phyloP scores from a whole-genome alignment of 140 eudicot genomes.

The Ambrosia hybrid region DNA sequence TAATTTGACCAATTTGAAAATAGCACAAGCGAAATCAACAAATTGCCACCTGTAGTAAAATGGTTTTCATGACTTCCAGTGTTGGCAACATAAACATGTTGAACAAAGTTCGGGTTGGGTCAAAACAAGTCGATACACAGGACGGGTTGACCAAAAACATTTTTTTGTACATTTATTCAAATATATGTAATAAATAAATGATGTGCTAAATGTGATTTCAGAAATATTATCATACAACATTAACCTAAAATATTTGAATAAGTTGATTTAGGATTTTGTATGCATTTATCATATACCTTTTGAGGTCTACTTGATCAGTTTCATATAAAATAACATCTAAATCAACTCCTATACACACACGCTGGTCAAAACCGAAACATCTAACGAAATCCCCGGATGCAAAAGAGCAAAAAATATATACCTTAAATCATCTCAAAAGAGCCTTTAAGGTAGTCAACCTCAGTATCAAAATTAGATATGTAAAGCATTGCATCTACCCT shows the following conservation, averaged over 20 bases:
- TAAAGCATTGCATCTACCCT: slow-evolving; percentile 84
- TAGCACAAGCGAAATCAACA: not conserved
- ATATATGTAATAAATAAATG: not conserved
- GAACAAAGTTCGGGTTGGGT: too few species aligned
- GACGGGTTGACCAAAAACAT: not conserved
- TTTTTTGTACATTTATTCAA: not conserved
- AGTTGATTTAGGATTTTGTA: too few species aligned
- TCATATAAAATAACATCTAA: too few species aligned
- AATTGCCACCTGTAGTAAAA: not conserved
- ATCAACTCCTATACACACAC: not conserved
- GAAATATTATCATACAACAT: too few species aligned
- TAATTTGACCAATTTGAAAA: too few species aligned
- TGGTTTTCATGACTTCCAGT: not conserved
- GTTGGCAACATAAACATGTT: too few species aligned
- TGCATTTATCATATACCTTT: too few species aligned
- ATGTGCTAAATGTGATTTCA: too few species aligned
- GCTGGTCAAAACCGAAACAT: not conserved
- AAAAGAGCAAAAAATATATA: slow-evolving; percentile 13
- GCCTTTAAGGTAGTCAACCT: slow-evolving; percentile 59
- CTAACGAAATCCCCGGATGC: not conserved
- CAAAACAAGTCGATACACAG: too few species aligned
- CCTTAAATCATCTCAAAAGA: slow-evolving; percentile 69
- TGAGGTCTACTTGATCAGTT: too few species aligned
- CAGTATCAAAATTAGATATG: slow-evolving; percentile 62
- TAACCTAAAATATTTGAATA: too few species aligned